A percentile compares a stretch with the other conserved stretches of the same genome.
These are phyloP conservation scores for Globisporangium yorkense DNA, from an alignment of 352 stramenopile species.

Conservation along the genomic window DNA sequence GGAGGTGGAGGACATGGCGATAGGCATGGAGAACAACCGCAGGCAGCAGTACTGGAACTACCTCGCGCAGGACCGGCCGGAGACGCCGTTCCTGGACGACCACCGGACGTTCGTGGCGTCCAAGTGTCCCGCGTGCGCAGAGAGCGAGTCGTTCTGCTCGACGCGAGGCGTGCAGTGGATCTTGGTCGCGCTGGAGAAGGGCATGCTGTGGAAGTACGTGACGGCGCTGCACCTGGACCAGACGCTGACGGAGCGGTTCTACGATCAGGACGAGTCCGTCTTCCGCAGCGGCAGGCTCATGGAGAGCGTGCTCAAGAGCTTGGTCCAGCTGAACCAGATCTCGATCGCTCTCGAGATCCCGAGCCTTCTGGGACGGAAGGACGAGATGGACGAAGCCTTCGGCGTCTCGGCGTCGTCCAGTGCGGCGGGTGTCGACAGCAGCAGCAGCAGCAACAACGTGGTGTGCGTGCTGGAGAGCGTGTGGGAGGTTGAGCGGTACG, in stretches of 20 bases:
- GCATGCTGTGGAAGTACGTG: constrained; percentile 45
- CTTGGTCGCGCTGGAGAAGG: constrained; percentile 52
- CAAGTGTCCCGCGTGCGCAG: constrained; percentile 39
- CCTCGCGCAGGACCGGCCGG: constrained; percentile 46
- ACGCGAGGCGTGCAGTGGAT: constrained; percentile 75
- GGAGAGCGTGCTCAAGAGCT: constrained; percentile 38
- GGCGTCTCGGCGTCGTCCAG: constrained; percentile 10
- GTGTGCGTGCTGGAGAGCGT: constrained; percentile 60
- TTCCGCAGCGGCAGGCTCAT: constrained; percentile 34
- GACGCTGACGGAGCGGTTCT: constrained; percentile 44
- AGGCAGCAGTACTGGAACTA: constrained; percentile 49
- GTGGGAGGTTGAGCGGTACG: constrained; percentile 70
- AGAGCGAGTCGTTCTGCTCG: constrained; percentile 58
- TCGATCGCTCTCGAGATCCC: constrained; percentile 49
- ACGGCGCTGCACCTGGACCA: constrained; percentile 41
- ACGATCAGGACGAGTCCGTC: constrained; percentile 40
- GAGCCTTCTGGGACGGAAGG: constrained; percentile 31
- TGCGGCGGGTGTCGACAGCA: neutral
- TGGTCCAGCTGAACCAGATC: constrained; percentile 49
- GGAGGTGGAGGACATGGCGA: neutral
- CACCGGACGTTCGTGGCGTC: constrained; percentile 59
- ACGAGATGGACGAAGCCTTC: constrained; percentile 40
- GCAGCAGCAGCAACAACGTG: constrained; percentile 6
- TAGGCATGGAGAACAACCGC: neutral
- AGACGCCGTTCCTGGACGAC: constrained; percentile 38